Conservation (phyloP, 305 asterid species). For the Fraxinus angustifolia region DNA sequence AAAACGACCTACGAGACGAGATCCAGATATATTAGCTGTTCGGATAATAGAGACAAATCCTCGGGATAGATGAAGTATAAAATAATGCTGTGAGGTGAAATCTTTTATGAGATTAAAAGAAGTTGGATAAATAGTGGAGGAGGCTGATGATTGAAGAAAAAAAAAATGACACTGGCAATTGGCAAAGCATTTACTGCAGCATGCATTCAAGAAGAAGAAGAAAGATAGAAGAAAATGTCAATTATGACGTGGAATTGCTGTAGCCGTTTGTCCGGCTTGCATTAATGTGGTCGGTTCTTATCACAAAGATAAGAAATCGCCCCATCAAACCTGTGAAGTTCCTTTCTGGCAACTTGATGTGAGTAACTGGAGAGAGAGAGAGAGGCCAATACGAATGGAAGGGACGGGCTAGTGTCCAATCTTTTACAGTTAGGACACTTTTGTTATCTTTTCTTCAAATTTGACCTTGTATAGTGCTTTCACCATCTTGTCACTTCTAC, state of each 20-base stretch:
- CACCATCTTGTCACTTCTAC: neutral
- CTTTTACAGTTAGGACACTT: neutral
- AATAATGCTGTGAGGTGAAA: neutral
- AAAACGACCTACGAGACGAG: neutral
- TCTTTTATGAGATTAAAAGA: constrained; percentile 5
- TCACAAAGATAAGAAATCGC: neutral
- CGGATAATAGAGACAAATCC: constrained; percentile 23
- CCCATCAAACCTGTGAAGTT: neutral
- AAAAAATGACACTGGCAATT: constrained; percentile 15
- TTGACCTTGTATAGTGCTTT: too few species aligned
- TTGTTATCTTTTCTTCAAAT: neutral
- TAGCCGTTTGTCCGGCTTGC: constrained; percentile 8
- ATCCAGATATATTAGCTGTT: neutral
- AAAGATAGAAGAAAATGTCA: neutral
- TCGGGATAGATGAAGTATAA: neutral
- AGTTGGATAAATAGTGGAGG: constrained; percentile 20
- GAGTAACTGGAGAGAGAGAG: neutral
- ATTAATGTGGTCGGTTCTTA: constrained; percentile 22
- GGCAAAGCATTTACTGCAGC: constrained; percentile 30
- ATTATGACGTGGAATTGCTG: neutral
- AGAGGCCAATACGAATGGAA: neutral
- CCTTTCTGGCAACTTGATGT: neutral
- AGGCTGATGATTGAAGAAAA: constrained; percentile 24
- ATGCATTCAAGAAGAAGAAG: constrained; percentile 21
- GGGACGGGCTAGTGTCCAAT: neutral